phyloP scores from a whole-genome alignment of 108 stramenopile genomes.

The Discostella stelligeroides region DNA sequence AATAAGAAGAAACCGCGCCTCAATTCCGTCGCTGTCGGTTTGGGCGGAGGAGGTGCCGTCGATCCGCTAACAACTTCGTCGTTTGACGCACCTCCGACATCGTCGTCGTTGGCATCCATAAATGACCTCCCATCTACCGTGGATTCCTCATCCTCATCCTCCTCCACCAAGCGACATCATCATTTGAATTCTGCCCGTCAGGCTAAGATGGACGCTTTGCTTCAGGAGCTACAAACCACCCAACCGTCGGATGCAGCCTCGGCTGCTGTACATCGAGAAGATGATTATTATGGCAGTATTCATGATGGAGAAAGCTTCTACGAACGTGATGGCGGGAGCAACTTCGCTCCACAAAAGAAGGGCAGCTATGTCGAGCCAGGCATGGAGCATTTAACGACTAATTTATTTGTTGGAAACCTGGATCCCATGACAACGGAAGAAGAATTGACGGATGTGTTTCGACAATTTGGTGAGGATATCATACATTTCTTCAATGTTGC shows the following conservation, averaged over 20 bases:
- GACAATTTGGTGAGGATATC: slow-evolving; percentile 81
- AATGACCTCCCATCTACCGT: background rate
- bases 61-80: background rate
- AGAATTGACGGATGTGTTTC: slow-evolving; percentile 73
- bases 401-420: slow-evolving; percentile 90
- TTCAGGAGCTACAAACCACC: slow-evolving; percentile 68
- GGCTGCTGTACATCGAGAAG: background rate
- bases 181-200: slow-evolving; percentile 52
- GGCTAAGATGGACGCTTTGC: slow-evolving; percentile 80
- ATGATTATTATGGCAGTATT: slow-evolving; percentile 30
- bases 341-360: slow-evolving; percentile 57
- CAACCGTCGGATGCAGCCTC: slow-evolving; percentile 38
- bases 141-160: slow-evolving; percentile 25
- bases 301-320: slow-evolving; percentile 12
- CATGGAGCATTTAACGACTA: slow-evolving; percentile 80
- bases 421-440: slow-evolving; percentile 89
- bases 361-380: slow-evolving; percentile 79
- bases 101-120: background rate
- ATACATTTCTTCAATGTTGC: background rate
- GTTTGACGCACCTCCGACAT: background rate
- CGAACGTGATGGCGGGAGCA: slow-evolving; percentile 9
- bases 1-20: slow-evolving; percentile 26
- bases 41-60: background rate
- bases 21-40: background rate
- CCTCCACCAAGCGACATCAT: slow-evolving; percentile 50